Evolutionary conservation across 1,284 basidiomycete species (phyloP), one percentile per base, ranked within the genome.

Genomic region (Papiliotrema fonsecae): DNA sequence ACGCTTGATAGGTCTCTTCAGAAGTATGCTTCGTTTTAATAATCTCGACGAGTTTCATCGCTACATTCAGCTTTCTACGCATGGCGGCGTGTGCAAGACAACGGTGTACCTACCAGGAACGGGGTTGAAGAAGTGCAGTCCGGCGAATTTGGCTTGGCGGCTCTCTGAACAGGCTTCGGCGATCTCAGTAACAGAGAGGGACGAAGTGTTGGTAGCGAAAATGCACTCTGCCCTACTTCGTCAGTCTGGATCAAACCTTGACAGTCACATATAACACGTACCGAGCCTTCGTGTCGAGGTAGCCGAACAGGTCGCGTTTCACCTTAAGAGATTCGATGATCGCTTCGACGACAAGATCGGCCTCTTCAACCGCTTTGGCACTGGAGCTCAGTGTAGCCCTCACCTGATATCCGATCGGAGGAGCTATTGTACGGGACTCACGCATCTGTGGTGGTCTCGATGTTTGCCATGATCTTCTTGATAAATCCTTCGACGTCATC

Each of bases 1-100:
- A 67, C 2, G 77, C 64, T 25, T 76, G 60, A 48, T 70, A 75
- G 0, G 77, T 77, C 44, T 70, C 73, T n/a, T 76, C 69, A 21
- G 67, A 72, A 16, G 79, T 81, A 47, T 77, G 54, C 28, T 63
- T 54, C 21, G 78, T 78, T 39, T 74, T 70, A 49, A 81, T 75
- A 50, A 81, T 72, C 68, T 81, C 80, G 42, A 81, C 77, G 31
- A 78, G 73, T 65, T 80, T 80, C 79, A 81, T 81, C 54, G 78
- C 77, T 56, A 71, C 67, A 4, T 22, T 57, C 19, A 54, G 46
- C 28, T 14, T 9, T 41, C n/a, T n/a, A n/a, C n/a, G n/a, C n/a
- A n/a, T n/a, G n/a, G n/a, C n/a, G n/a, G n/a, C 10, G 3, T 16
- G 42, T 27, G 16, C 19, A 21, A 7, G 32, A 35, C 2, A 16